Conservation (phyloP, 2,329 filamentous ascomycete species). For the Talaromyces sp. region DNA sequence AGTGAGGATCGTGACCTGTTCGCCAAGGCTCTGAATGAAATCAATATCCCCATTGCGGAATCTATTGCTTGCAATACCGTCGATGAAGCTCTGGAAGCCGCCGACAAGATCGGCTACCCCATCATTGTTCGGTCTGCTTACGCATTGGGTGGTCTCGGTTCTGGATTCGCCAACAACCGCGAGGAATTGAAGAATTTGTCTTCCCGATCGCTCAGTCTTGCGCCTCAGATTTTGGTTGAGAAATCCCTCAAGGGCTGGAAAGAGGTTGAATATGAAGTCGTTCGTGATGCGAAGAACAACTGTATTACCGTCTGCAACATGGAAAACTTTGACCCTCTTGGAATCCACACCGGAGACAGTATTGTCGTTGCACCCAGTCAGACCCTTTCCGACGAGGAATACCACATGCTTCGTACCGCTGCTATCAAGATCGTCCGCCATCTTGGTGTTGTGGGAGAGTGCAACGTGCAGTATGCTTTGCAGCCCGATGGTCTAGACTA, state of each 20-base stretch:
- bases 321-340: conserved; percentile 97
- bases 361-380: conserved; percentile 97
- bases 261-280: conserved; percentile 97
- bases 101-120: conserved; percentile 82
- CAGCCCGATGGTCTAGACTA: conserved; percentile 97
- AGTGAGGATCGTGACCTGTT: conserved; percentile 96
- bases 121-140: conserved; percentile 98
- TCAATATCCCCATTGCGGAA: conserved; percentile 94
- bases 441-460: conserved; percentile 94
- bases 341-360: conserved; percentile 96
- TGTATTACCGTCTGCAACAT: conserved; percentile 99
- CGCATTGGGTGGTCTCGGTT: conserved; percentile 90
- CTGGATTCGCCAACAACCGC: conserved; percentile 88
- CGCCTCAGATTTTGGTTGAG: conserved; percentile 94
- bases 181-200: conserved; percentile 93
- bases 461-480: conserved; percentile 96
- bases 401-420: conserved; percentile 96
- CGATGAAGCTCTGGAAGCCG: conserved; percentile 86
- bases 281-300: conserved; percentile 95
- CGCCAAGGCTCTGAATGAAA: conserved; percentile 90
- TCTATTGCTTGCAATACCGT: conserved; percentile 88
- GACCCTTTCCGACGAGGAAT: conserved; percentile 96
- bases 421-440: conserved; percentile 98
- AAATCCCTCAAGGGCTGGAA: conserved; percentile 99
- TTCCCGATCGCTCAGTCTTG: conserved; percentile 84